Percentiles rank a stretch among this genome's conserved stretches.
These are phyloP conservation scores for Straminergon stramineum DNA, from an alignment of 225 moss, liverwort and hornwort genomes.

Conservation along the genomic window DNA sequence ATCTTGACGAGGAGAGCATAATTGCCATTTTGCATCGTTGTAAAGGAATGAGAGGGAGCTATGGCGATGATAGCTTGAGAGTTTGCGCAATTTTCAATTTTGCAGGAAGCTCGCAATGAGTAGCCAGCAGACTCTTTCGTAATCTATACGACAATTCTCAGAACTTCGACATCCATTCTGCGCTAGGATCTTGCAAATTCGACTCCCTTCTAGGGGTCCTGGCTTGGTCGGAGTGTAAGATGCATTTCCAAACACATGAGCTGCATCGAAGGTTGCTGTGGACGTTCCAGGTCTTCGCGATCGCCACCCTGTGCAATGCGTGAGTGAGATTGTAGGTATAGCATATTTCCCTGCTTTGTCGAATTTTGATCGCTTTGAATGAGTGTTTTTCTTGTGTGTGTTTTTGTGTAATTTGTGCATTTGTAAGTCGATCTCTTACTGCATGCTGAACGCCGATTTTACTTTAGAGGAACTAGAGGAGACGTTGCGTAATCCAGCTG, in stretches of 20 bases:
- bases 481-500: background rate
- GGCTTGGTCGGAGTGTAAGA: background rate
- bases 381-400: background rate
- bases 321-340: background rate
- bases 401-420: background rate
- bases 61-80: background rate
- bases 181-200: background rate
- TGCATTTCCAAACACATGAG: background rate
- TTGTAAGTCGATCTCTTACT: background rate
- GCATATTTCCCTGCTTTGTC: background rate
- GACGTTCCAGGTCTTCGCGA: background rate
- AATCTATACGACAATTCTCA: background rate
- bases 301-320: background rate
- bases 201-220: background rate
- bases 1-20: background rate
- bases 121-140: background rate
- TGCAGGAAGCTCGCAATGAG: background rate
- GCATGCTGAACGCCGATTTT: background rate
- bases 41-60: background rate
- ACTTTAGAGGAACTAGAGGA: background rate
- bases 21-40: background rate
- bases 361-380: background rate
- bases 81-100: background rate
- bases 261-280: background rate
- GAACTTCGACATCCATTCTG: background rate